Conservation (phyloP, 106 monocot species). For the Dactylorhiza incarnata region DNA sequence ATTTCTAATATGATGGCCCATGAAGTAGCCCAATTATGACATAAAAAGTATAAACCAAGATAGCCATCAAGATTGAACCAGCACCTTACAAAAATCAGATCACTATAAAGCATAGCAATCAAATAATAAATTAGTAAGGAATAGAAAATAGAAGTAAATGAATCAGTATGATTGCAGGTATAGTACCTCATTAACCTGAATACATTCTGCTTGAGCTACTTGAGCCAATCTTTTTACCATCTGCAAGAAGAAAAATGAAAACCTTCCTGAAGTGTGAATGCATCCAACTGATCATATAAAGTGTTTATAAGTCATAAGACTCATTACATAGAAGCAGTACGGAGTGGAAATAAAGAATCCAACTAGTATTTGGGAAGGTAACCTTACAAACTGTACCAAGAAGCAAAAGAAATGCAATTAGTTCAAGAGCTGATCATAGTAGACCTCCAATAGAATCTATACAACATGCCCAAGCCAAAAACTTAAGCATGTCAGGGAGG, state of each 20-base stretch:
- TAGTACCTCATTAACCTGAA: slow-evolving; percentile 83
- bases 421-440: too few species aligned
- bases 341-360: background rate
- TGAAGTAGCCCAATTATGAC: background rate
- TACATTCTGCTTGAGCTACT: slow-evolving; percentile 73
- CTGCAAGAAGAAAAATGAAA: slow-evolving; percentile 23
- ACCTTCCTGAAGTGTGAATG: background rate
- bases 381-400: too few species aligned
- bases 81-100: background rate
- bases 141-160: background rate
- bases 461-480: too few species aligned
- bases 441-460: too few species aligned
- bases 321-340: background rate
- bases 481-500: too few species aligned
- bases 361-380: background rate
- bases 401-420: too few species aligned
- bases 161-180: background rate
- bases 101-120: background rate
- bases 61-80: background rate
- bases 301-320: too few species aligned
- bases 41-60: background rate
- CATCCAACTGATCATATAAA: background rate
- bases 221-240: slow-evolving; percentile 87
- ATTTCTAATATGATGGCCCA: background rate
- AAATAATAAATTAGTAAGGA: background rate